Evolutionary conservation across 257 asterid species (phyloP).

Genomic region (Solanum rostratum): DNA sequence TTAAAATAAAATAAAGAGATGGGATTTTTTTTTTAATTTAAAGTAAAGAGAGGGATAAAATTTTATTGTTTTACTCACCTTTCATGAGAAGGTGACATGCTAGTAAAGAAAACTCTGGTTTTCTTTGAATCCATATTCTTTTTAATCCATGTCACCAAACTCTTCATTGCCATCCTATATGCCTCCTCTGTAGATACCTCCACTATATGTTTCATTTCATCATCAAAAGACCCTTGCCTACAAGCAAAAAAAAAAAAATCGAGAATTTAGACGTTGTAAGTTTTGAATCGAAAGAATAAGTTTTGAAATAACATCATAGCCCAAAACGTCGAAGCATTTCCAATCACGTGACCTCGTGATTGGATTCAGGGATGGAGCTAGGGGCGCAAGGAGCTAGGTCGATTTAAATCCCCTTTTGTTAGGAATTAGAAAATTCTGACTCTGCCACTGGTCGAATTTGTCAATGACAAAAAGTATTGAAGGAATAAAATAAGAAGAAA

Average conservation of each 20-base stretch:
- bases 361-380: neutral
- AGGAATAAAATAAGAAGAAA: neutral
- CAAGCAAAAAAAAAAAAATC: accelerated
- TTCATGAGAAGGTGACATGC: constrained; percentile 68
- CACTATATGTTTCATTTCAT: neutral
- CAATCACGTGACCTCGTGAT: neutral
- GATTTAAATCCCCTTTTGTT: neutral
- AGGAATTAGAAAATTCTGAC: neutral
- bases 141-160: constrained; percentile 50
- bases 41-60: neutral
- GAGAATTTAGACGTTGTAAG: neutral
- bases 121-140: constrained; percentile 22
- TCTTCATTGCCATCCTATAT: constrained; percentile 47
- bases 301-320: neutral
- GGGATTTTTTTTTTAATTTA: neutral
- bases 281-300: neutral
- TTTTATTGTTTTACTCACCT: constrained; percentile 20
- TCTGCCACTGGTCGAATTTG: too few relatives aligned
- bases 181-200: constrained; percentile 40
- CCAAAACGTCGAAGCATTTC: neutral
- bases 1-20: neutral
- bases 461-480: neutral
- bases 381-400: neutral
- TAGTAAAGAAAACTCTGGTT: constrained; percentile 31
- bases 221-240: constrained; percentile 40